Percentiles rank a stretch among this genome's conserved stretches.
Evolutionary conservation across 768 basidiomycete genomes (phyloP).

Genomic region (Cystofilobasidium ferigula): DNA sequence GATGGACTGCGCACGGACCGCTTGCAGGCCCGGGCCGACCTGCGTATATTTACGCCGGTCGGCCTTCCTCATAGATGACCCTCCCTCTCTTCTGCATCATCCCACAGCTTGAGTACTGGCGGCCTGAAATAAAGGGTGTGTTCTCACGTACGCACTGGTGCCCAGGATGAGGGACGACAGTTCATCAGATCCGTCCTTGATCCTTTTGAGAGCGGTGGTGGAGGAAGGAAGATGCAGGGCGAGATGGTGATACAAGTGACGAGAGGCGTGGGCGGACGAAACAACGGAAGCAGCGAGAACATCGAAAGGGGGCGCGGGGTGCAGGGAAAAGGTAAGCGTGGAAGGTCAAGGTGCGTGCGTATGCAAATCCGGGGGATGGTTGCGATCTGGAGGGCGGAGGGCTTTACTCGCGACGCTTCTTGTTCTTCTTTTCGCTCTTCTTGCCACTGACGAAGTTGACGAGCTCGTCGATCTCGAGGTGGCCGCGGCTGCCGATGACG

Average conservation of each 20-base stretch:
- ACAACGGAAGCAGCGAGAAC: no score
- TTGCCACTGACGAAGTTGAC: conserved; percentile 38
- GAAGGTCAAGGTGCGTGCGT: neutral
- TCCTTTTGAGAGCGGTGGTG: neutral
- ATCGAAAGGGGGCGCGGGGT: no score
- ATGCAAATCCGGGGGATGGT: neutral
- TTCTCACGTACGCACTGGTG: no score
- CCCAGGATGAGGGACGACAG: neutral
- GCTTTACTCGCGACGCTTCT: conserved; percentile 9
- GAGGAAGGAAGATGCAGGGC: neutral
- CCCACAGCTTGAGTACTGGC: no score
- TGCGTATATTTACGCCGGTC: no score
- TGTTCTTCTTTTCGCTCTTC: neutral
- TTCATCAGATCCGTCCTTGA: conserved; percentile 1
- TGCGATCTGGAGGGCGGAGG: neutral
- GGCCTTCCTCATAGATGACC: no score
- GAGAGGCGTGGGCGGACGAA: neutral
- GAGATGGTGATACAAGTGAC: neutral
- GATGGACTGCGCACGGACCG: no score
- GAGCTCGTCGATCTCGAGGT: conserved; percentile 38
- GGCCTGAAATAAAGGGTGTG: no score
- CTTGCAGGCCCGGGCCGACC: no score
- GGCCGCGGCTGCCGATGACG: conserved; percentile 18
- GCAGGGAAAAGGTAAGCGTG: neutral
- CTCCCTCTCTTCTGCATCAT: no score